Evolutionary conservation across 352 stramenopile species (phyloP), one percentile per base, ranked within the genome.

Genomic region (Globisporangium okanoganense): DNA sequence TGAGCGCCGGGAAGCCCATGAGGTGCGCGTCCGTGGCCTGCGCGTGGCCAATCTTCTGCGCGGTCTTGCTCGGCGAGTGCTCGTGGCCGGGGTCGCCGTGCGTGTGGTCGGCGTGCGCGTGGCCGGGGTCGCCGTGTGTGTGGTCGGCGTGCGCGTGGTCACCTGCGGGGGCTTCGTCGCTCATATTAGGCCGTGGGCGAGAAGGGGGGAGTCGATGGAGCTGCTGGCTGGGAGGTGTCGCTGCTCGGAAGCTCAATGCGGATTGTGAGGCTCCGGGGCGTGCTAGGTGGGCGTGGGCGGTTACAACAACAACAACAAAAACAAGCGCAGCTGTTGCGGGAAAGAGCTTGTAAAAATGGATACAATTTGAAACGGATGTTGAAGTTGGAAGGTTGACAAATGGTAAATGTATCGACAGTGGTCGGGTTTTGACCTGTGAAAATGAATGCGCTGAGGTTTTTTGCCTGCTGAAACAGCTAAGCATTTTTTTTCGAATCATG

Each of bases 21-120:
- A 87, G 78, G 54, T 79, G 82, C 61, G 71, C 81, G 58, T 90
- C 79, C 22, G 70, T 79, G 50, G 79, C 72, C 64, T 94, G 85
- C 58, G 87, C 87, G 14, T 69, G 79, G 56, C 90, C 87, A 50
- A 96, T 84, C 64, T 91, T 92, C 63, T 92, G 79, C 48, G 79
- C 79, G 36, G 89, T 61, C 61, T 92, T 92, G 78, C 87, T 90
- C 54, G 82, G 82, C 53, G 82, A 92, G n/a, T n/a, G n/a, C n/a
- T n/a, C n/a, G n/a, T n/a, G n/a, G n/a, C n/a, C n/a, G n/a, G n/a
- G n/a, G n/a, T n/a, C n/a, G n/a, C n/a, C n/a, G n/a, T n/a, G n/a
- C n/a, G n/a, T n/a, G n/a, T n/a, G n/a, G n/a, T n/a, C n/a, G n/a
- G n/a, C n/a, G n/a, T n/a, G n/a, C n/a, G n/a, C n/a, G n/a, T n/a